Conservation (phyloP, 768 basidiomycete genomes). For the Krasilnikovozyma curviuscula region DNA sequence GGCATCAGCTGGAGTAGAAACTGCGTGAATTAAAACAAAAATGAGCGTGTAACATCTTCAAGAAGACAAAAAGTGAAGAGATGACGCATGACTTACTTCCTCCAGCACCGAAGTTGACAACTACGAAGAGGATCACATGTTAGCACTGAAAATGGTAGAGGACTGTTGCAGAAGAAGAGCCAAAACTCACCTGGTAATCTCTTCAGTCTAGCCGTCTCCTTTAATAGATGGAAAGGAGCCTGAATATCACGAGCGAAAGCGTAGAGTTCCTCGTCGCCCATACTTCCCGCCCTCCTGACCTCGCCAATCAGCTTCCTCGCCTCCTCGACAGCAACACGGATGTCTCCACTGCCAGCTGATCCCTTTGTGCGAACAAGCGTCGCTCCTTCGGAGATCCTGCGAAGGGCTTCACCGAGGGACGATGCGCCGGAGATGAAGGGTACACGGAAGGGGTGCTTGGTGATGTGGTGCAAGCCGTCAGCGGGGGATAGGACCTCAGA, state of each 20-base stretch:
- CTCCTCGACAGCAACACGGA: constrained; percentile 62
- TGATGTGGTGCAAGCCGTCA: constrained; percentile 85
- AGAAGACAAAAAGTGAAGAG: not conserved
- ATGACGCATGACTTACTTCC: constrained; percentile 37
- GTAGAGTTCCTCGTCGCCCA: constrained; percentile 91
- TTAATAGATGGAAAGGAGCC: constrained; percentile 84
- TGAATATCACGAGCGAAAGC: constrained; percentile 58
- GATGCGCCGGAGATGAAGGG: constrained; percentile 93
- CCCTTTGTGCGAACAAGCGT: constrained; percentile 91
- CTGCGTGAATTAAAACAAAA: constrained; percentile 7
- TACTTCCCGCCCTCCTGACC: constrained; percentile 49
- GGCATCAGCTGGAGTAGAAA: constrained; percentile 51
- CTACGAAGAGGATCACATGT: not conserved
- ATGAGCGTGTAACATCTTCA: not conserved
- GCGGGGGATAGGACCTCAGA: constrained; percentile 71
- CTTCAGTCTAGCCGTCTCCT: constrained; percentile 86
- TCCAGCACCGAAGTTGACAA: constrained; percentile 71
- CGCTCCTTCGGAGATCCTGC: constrained; percentile 90
- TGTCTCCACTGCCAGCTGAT: constrained; percentile 32
- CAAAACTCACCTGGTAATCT: constrained; percentile 57
- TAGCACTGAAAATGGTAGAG: not conserved
- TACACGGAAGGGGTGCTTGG: constrained; percentile 70
- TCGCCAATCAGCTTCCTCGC: constrained; percentile 62
- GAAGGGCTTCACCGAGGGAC: constrained; percentile 69
- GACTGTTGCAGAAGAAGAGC: not conserved